Evolutionary conservation across 495 filamentous ascomycete genomes (phyloP).

Genomic region (Cairneyella variabilis): DNA sequence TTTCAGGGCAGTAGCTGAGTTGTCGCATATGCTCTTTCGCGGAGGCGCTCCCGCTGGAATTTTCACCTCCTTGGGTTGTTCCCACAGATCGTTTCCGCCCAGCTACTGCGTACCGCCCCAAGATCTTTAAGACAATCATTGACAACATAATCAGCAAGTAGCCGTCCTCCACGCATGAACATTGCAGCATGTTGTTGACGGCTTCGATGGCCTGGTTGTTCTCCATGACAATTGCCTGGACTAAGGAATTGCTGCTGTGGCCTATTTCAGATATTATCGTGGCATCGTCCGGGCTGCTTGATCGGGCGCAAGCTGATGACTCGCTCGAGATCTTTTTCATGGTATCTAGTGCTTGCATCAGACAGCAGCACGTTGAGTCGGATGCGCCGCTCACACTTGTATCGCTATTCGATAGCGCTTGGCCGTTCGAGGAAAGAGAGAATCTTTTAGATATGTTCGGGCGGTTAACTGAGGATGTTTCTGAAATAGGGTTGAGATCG

Average conservation of each 20-base stretch:
- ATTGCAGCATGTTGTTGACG: conserved; percentile 12
- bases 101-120: conserved; percentile 1
- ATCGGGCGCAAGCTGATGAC: background rate
- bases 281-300: no score
- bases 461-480: background rate
- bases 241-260: background rate
- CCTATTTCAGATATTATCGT: no score
- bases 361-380: conserved; percentile 5
- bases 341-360: background rate
- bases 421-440: background rate
- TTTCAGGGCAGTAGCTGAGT: conserved; percentile 20
- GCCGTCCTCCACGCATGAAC: conserved; percentile 8
- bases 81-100: background rate
- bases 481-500: background rate
- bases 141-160: conserved; percentile 8
- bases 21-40: background rate
- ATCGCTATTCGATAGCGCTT: background rate
- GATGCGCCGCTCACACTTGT: background rate
- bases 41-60: background rate
- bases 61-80: background rate
- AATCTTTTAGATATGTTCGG: background rate
- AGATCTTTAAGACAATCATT: conserved; percentile 9
- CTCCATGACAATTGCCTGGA: background rate
- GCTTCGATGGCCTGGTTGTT: conserved; percentile 9
- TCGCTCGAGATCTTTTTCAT: conserved; percentile 1